Evolutionary conservation across 2,329 filamentous ascomycete species (phyloP).

Genomic region (Taxawa tesnikishii): DNA sequence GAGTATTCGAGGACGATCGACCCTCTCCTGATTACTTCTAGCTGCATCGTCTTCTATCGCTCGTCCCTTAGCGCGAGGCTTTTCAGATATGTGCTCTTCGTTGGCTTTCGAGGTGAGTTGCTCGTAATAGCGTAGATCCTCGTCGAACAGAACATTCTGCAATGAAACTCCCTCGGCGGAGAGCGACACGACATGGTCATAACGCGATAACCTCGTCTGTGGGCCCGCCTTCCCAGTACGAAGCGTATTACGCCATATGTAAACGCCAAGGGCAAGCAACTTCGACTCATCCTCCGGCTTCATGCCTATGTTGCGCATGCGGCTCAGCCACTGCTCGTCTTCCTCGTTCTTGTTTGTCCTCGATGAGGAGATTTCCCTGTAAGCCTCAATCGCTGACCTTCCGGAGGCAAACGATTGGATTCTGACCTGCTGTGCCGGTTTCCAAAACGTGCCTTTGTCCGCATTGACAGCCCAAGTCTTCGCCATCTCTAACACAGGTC

Average conservation of each 20-base stretch:
- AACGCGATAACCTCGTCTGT: slow-evolving; percentile 27
- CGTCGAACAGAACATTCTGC: slow-evolving; percentile 88
- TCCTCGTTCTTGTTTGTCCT: slow-evolving; percentile 72
- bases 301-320: slow-evolving; percentile 75
- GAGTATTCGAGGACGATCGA: too few species aligned
- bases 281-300: slow-evolving; percentile 77
- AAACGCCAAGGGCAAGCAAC: slow-evolving; percentile 72
- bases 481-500: slow-evolving; percentile 73
- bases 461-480: slow-evolving; percentile 73
- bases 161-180: slow-evolving; percentile 66
- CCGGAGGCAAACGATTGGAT: slow-evolving; percentile 46
- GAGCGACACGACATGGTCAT: slow-evolving; percentile 62
- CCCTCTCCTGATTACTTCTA: too few species aligned
- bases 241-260: slow-evolving; percentile 75
- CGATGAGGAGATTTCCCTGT: slow-evolving; percentile 31
- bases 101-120: slow-evolving; percentile 7
- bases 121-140: slow-evolving; percentile 45
- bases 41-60: background rate
- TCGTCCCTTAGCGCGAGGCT: slow-evolving; percentile 81
- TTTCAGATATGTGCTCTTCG: slow-evolving; percentile 24
- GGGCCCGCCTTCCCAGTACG: slow-evolving; percentile 48
- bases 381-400: slow-evolving; percentile 9
- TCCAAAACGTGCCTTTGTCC: slow-evolving; percentile 82
- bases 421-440: slow-evolving; percentile 55
- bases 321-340: slow-evolving; percentile 84